These are phyloP conservation scores for Sphagnum fallax DNA, from an alignment of 228 moss, liverwort and hornwort species.

Conservation along the genomic window DNA sequence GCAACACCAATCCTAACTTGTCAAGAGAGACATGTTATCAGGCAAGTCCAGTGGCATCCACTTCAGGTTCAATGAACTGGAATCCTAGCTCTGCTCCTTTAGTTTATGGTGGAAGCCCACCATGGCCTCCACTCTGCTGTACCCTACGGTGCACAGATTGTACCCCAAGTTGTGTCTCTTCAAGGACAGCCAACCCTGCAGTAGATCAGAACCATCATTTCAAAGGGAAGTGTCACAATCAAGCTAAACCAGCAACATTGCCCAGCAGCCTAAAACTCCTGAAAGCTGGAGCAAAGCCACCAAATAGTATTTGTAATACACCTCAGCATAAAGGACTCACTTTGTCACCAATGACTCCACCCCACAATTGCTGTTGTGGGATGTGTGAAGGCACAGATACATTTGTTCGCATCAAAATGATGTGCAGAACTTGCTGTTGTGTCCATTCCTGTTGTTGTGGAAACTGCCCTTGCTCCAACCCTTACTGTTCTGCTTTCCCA, in stretches of 20 bases:
- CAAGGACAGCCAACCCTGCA: background rate
- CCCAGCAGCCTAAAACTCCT: too few relatives aligned
- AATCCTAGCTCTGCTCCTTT: background rate
- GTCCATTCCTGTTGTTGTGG: background rate
- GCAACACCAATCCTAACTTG: background rate
- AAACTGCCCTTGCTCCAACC: background rate
- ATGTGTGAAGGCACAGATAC: background rate
- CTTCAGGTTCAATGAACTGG: background rate
- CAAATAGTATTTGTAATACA: too few relatives aligned
- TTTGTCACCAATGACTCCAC: background rate
- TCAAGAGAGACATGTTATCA: background rate
- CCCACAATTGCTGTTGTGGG: background rate
- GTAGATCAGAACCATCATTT: background rate
- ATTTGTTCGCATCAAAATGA: background rate
- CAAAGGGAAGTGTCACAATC: too few relatives aligned
- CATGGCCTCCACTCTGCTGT: background rate
- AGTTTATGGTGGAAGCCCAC: background rate
- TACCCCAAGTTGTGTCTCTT: slow-evolving; percentile 1
- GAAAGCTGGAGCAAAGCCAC: too few relatives aligned
- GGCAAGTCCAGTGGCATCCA: background rate
- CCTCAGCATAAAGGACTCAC: too few relatives aligned
- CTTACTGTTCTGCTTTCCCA: background rate
- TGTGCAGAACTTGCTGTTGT: background rate
- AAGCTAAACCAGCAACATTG: too few relatives aligned
- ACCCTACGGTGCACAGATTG: background rate